These are phyloP conservation scores for Albophoma yamanashiensis DNA, from an alignment of 2,329 filamentous ascomycete species.

Conservation along the genomic window DNA sequence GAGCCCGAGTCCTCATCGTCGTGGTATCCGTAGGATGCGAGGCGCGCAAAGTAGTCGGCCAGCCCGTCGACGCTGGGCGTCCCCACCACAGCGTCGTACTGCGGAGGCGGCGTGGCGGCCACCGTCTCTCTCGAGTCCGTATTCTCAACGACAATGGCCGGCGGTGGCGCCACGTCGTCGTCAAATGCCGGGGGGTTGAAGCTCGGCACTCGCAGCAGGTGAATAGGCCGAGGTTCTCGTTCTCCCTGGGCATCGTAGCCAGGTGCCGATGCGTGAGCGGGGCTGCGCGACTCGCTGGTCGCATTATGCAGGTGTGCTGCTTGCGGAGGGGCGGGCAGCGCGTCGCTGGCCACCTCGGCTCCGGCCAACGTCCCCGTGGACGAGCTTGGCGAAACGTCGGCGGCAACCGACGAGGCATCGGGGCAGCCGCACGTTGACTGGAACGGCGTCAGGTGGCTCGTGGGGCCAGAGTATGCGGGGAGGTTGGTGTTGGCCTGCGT, in stretches of 20 bases:
- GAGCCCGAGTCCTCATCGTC: slow-evolving; percentile 28
- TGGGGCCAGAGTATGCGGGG: slow-evolving; percentile 59
- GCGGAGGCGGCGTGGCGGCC: slow-evolving; percentile 69
- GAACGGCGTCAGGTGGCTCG: slow-evolving; percentile 32
- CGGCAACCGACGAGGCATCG: slow-evolving; percentile 35
- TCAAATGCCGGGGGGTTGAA: slow-evolving; percentile 85
- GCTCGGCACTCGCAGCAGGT: slow-evolving; percentile 71
- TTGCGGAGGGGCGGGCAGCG: slow-evolving; percentile 39
- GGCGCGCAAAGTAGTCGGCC: slow-evolving; percentile 77
- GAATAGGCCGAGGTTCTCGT: slow-evolving; percentile 58
- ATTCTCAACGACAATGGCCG: slow-evolving; percentile 14
- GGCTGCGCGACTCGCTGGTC: slow-evolving; percentile 10
- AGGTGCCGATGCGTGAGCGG: slow-evolving; percentile 2
- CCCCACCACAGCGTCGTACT: slow-evolving; percentile 71
- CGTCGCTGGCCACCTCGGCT: slow-evolving; percentile 21
- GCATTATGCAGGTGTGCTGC: slow-evolving; percentile 39
- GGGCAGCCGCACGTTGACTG: slow-evolving; percentile 44
- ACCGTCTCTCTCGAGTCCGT: slow-evolving; percentile 9
- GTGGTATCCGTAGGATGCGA: slow-evolving; percentile 57
- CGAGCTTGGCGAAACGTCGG: slow-evolving; percentile 60
- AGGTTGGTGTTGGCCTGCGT: slow-evolving; percentile 81
- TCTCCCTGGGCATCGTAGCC: slow-evolving; percentile 11
- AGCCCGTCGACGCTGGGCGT: slow-evolving; percentile 56
- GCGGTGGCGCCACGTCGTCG: slow-evolving; percentile 45
- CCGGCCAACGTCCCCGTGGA: slow-evolving; percentile 38